Percentiles rank a stretch among this genome's conserved stretches.
phyloP scores from a whole-genome alignment of 2,329 filamentous ascomycete genomes.

The Aspergillus flavus region DNA sequence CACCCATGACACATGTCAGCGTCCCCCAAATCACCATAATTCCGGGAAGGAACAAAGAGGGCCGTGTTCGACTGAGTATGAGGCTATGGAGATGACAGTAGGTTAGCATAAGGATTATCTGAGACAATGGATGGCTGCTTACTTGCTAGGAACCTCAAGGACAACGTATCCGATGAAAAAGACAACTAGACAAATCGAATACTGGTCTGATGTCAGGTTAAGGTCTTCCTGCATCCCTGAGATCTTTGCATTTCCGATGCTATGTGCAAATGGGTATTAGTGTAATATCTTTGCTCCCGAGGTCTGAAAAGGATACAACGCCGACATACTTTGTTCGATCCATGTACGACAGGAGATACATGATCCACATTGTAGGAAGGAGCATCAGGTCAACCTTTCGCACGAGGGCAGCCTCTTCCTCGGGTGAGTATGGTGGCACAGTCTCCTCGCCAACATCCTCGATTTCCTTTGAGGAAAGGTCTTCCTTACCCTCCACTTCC shows the following conservation, averaged over 20 bases:
- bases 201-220: constrained; percentile 43
- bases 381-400: constrained; percentile 50
- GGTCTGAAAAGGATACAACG: background rate
- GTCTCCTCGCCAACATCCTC: constrained; percentile 19
- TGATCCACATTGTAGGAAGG: constrained; percentile 53
- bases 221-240: constrained; percentile 27
- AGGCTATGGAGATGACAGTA: constrained; percentile 26
- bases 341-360: constrained; percentile 55
- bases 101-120: background rate
- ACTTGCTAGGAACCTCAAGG: constrained; percentile 58
- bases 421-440: constrained; percentile 13
- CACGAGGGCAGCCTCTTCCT: constrained; percentile 49
- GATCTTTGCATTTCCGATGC: constrained; percentile 31
- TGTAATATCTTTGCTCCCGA: too few species aligned
- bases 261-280: constrained; percentile 5
- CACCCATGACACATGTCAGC: constrained; percentile 55
- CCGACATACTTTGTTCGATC: constrained; percentile 25
- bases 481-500: constrained; percentile 10
- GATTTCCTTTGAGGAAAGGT: constrained; percentile 19
- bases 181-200: constrained; percentile 55
- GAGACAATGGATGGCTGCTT: background rate
- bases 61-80: constrained; percentile 52
- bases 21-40: constrained; percentile 60
- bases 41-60: constrained; percentile 53
- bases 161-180: constrained; percentile 59